These are phyloP conservation scores for Chlamydomonas eustigma DNA, from an alignment of 139 green algal genomes.

Conservation along the genomic window DNA sequence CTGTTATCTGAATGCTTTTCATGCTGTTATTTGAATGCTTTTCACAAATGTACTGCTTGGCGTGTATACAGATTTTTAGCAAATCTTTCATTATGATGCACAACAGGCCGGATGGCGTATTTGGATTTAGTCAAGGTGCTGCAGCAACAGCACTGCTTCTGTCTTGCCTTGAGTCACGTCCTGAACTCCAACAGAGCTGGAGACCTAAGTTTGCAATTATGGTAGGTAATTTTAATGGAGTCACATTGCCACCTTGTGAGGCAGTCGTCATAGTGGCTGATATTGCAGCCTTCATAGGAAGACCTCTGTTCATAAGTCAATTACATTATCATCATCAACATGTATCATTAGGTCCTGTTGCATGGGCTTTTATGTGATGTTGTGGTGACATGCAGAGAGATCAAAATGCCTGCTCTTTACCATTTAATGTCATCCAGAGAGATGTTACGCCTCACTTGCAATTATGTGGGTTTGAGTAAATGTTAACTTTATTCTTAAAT, in stretches of 20 bases:
- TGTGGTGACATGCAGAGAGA: no score
- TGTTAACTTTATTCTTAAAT: no score
- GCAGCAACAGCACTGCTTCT: background rate
- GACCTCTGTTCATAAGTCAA: background rate
- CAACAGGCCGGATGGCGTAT: background rate
- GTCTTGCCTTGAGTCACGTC: background rate
- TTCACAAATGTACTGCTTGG: no score
- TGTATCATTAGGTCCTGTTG: background rate
- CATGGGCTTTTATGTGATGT: no score
- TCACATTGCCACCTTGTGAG: no score
- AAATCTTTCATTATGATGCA: background rate
- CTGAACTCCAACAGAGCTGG: background rate
- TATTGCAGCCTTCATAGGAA: background rate
- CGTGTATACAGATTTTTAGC: background rate
- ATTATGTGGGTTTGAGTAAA: no score
- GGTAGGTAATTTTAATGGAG: conserved; percentile 1
- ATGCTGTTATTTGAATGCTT: no score
- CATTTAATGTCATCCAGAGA: no score
- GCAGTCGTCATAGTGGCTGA: no score
- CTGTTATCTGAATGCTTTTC: no score
- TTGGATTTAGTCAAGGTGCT: conserved; percentile 3
- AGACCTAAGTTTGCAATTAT: background rate
- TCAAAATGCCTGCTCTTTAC: no score
- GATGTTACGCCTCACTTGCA: no score
- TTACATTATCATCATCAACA: background rate